Conservation (phyloP, 75 land plant species). For the Adiantum capillusveneris region DNA sequence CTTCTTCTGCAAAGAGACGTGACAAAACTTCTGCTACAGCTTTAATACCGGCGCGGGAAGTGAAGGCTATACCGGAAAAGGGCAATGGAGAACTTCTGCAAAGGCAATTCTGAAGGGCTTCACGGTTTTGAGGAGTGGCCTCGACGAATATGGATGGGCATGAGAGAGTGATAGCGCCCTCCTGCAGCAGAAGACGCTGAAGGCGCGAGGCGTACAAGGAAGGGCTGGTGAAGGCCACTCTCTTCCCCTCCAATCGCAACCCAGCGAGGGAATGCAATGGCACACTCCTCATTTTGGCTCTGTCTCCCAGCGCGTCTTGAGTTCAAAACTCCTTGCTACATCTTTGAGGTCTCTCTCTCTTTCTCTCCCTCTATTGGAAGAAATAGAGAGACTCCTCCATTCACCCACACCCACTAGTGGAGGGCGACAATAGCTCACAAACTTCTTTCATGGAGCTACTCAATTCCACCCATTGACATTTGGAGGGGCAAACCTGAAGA, state of each 20-base stretch:
- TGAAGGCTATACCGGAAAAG: slow-evolving; percentile 59
- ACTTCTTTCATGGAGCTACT: no score
- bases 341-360: no score
- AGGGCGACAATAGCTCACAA: no score
- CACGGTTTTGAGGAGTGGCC: slow-evolving; percentile 24
- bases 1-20: background rate
- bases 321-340: no score
- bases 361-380: no score
- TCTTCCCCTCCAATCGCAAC: background rate
- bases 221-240: slow-evolving; percentile 62
- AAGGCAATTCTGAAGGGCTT: slow-evolving; percentile 19
- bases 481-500: no score
- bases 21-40: slow-evolving; percentile 27
- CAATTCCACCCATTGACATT: no score
- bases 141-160: slow-evolving; percentile 47
- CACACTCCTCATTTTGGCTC: no score
- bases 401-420: no score
- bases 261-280: no score
- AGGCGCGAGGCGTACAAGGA: slow-evolving; percentile 37
- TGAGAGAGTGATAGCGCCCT: slow-evolving; percentile 36
- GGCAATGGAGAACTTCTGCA: background rate
- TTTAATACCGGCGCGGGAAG: slow-evolving; percentile 51
- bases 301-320: no score
- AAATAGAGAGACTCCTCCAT: no score
- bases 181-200: slow-evolving; percentile 17